Evolutionary conservation across 345 rosid genomes (phyloP).

Genomic region (Salix udensis): DNA sequence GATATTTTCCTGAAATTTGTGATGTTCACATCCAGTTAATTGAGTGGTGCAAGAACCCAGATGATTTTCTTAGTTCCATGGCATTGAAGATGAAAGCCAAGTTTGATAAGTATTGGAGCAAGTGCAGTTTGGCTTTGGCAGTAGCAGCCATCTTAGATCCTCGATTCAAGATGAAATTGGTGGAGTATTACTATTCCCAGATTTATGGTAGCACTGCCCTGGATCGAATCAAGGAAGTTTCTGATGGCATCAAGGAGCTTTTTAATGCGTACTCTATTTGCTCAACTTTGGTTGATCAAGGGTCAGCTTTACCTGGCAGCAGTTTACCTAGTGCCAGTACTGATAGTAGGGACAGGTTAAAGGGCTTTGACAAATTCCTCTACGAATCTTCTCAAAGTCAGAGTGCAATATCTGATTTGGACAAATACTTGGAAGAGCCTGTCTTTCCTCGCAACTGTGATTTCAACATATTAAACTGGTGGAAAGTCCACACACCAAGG

Average conservation of each 20-base stretch:
- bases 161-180: slow-evolving; percentile 87
- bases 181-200: slow-evolving; percentile 89
- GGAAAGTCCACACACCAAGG: slow-evolving; percentile 96
- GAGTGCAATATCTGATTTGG: slow-evolving; percentile 60
- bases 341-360: slow-evolving; percentile 68
- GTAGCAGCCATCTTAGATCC: slow-evolving; percentile 90
- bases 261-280: slow-evolving; percentile 77
- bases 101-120: slow-evolving; percentile 84
- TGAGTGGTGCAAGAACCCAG: slow-evolving; percentile 83
- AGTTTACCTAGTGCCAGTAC: slow-evolving; percentile 52
- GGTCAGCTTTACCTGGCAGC: slow-evolving; percentile 70
- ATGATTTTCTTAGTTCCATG: slow-evolving; percentile 56
- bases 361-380: slow-evolving; percentile 87
- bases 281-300: slow-evolving; percentile 68
- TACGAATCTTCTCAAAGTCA: slow-evolving; percentile 79
- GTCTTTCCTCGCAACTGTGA: slow-evolving; percentile 78
- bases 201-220: slow-evolving; percentile 87
- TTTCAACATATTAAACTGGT: slow-evolving; percentile 83
- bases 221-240: slow-evolving; percentile 77
- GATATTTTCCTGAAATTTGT: slow-evolving; percentile 82
- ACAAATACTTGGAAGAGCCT: slow-evolving; percentile 85
- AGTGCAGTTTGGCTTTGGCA: slow-evolving; percentile 83
- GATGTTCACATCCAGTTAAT: slow-evolving; percentile 77
- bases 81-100: slow-evolving; percentile 74
- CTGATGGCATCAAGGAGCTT: slow-evolving; percentile 75